phyloP scores from a whole-genome alignment of 805 yeast species.

The Candida sonorensis region DNA sequence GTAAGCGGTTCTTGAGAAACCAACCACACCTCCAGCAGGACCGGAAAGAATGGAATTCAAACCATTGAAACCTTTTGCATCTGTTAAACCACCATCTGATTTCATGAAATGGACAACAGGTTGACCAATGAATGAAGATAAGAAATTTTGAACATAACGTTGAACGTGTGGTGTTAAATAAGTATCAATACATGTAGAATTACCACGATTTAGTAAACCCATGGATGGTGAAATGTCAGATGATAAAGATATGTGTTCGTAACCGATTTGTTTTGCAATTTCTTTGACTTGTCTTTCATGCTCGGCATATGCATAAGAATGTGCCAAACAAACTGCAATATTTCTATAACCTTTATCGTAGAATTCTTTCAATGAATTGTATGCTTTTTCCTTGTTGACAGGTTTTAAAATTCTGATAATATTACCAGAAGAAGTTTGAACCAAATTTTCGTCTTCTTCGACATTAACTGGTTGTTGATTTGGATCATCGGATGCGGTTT shows the following conservation, averaged over 20 bases:
- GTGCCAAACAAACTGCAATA: conserved; percentile 29
- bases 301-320: conserved; percentile 30
- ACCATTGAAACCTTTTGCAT: conserved; percentile 45
- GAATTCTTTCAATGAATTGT: conserved; percentile 13
- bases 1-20: conserved; percentile 43
- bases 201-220: conserved; percentile 32
- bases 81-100: conserved; percentile 49
- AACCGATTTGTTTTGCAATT: conserved; percentile 38
- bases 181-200: conserved; percentile 36
- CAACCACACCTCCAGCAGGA: conserved; percentile 55
- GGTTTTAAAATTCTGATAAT: conserved; percentile 18
- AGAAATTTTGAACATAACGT: conserved; percentile 30
- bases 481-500: conserved; percentile 21
- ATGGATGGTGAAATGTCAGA: conserved; percentile 31
- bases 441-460: conserved; percentile 3
- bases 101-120: conserved; percentile 47
- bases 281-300: conserved; percentile 31
- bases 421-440: conserved; percentile 13
- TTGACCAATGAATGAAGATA: conserved; percentile 26
- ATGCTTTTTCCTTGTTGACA: conserved; percentile 13
- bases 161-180: conserved; percentile 35
- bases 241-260: conserved; percentile 25
- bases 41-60: conserved; percentile 47
- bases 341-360: conserved; percentile 18
- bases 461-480: conserved; percentile 12